Percentiles rank a stretch among this genome's conserved stretches.
These are phyloP conservation scores for Phytophthora sp. DNA, from an alignment of 352 stramenopile species.

Conservation along the genomic window DNA sequence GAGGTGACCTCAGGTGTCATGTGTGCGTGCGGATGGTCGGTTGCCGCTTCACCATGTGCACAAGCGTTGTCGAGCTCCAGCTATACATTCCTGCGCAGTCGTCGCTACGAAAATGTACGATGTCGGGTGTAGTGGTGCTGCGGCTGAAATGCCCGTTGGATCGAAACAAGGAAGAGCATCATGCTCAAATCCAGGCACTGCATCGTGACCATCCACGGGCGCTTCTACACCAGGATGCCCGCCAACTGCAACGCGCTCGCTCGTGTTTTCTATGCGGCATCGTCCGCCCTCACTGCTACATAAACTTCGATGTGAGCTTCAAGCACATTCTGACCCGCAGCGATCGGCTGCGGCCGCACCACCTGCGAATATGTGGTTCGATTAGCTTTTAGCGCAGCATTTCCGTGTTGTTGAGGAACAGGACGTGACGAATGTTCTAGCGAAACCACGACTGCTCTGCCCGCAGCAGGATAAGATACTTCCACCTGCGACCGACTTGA, in stretches of 20 bases:
- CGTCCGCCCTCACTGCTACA: background rate
- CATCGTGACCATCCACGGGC: conserved; percentile 4
- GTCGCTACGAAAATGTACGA: too few species aligned
- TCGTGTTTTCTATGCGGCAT: background rate
- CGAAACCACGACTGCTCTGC: background rate
- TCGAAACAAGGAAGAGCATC: background rate
- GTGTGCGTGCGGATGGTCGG: too few species aligned
- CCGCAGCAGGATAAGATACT: conserved; percentile 4
- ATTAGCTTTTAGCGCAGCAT: too few species aligned
- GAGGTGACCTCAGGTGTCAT: too few species aligned
- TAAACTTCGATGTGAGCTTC: background rate
- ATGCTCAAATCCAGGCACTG: conserved; percentile 8
- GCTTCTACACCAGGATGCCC: conserved; percentile 10
- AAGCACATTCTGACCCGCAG: background rate
- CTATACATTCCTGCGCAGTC: too few species aligned
- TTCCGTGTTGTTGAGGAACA: too few species aligned
- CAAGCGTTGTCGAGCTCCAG: too few species aligned
- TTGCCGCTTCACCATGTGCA: too few species aligned
- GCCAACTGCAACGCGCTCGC: background rate
- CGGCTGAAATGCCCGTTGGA: conserved; percentile 7
- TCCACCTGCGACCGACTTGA: background rate
- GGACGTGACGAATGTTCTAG: too few species aligned
- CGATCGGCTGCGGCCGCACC: too few species aligned
- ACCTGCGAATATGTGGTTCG: too few species aligned
- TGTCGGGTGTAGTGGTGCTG: too few species aligned